These are phyloP conservation scores for Aspergillus costaricaensis DNA, from an alignment of 2,329 filamentous ascomycete species.

Conservation along the genomic window DNA sequence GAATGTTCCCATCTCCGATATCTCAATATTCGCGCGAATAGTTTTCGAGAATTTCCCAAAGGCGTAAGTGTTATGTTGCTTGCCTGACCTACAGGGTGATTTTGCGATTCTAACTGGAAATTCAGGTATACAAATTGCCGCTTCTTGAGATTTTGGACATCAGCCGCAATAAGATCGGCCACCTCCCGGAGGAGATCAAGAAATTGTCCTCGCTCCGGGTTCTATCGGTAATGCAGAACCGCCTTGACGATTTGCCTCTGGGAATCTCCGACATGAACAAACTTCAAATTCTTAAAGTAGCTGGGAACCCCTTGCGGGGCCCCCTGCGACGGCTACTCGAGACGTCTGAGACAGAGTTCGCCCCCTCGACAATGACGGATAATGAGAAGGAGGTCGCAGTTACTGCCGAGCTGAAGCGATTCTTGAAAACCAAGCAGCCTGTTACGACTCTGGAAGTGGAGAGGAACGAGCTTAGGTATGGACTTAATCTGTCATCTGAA, in stretches of 20 bases:
- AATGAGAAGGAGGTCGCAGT: constrained; percentile 63
- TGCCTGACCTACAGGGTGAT: neutral
- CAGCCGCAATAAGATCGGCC: constrained; percentile 79
- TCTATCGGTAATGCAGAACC: constrained; percentile 82
- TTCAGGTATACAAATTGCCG: constrained; percentile 78
- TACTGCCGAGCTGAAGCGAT: constrained; percentile 62
- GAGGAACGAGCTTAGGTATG: constrained; percentile 48
- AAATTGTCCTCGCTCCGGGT: constrained; percentile 85
- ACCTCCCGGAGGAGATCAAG: constrained; percentile 75
- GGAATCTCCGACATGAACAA: constrained; percentile 88
- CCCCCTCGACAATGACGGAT: constrained; percentile 55
- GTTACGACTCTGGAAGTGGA: constrained; percentile 46
- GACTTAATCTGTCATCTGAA: neutral
- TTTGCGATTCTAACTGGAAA: constrained; percentile 21
- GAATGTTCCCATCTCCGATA: constrained; percentile 53
- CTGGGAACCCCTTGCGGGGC: constrained; percentile 82
- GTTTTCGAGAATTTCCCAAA: constrained; percentile 62
- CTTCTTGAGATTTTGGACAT: constrained; percentile 92
- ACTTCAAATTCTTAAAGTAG: constrained; percentile 83
- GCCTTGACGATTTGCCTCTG: constrained; percentile 78
- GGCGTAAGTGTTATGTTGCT: constrained; percentile 52
- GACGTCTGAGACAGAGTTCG: constrained; percentile 66
- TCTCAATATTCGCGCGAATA: constrained; percentile 53
- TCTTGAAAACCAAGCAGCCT: constrained; percentile 52
- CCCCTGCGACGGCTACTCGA: constrained; percentile 72